phyloP scores from a whole-genome alignment of 1,284 basidiomycete genomes.

The Ganoderma multipileum region DNA sequence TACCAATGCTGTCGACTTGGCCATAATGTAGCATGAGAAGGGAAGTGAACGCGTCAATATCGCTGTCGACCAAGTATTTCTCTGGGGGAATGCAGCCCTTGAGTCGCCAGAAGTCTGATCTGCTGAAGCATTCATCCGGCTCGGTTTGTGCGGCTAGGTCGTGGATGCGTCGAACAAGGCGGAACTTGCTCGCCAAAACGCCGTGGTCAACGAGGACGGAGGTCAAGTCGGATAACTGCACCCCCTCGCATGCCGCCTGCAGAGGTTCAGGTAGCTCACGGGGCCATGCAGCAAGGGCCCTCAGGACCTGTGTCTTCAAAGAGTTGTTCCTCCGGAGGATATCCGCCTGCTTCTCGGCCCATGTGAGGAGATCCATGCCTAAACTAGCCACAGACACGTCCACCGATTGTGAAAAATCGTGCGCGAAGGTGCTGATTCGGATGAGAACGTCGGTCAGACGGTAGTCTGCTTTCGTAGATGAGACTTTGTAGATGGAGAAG shows the following conservation, averaged over 20 bases:
- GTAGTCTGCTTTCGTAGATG: constrained; percentile 48
- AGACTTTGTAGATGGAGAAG: constrained; percentile 54
- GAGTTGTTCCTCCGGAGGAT: constrained; percentile 47
- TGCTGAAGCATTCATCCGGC: constrained; percentile 53
- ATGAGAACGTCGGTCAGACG: constrained; percentile 71
- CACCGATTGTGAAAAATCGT: constrained; percentile 53
- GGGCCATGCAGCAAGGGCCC: constrained; percentile 78
- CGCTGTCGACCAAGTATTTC: constrained; percentile 62
- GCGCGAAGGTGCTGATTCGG: constrained; percentile 64
- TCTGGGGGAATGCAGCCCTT: constrained; percentile 72
- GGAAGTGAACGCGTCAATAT: constrained; percentile 78
- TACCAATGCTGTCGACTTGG: constrained; percentile 63
- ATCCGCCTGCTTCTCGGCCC: constrained; percentile 66
- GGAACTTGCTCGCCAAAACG: constrained; percentile 75
- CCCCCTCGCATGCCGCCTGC: constrained; percentile 49
- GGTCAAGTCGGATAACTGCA: constrained; percentile 56
- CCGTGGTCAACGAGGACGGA: constrained; percentile 59
- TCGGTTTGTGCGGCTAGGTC: constrained; percentile 45
- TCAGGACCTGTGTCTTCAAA: constrained; percentile 53
- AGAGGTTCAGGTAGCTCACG: constrained; percentile 58
- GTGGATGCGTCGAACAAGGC: constrained; percentile 68
- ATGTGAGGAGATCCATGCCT: constrained; percentile 58
- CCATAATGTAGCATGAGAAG: constrained; percentile 70
- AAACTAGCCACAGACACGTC: constrained; percentile 42
- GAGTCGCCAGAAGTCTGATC: constrained; percentile 81